A percentile compares a stretch with the other conserved stretches of the same genome.
Conservation (phyloP, 2,329 filamentous ascomycete species). For the Cladosporium sp. region DNA sequence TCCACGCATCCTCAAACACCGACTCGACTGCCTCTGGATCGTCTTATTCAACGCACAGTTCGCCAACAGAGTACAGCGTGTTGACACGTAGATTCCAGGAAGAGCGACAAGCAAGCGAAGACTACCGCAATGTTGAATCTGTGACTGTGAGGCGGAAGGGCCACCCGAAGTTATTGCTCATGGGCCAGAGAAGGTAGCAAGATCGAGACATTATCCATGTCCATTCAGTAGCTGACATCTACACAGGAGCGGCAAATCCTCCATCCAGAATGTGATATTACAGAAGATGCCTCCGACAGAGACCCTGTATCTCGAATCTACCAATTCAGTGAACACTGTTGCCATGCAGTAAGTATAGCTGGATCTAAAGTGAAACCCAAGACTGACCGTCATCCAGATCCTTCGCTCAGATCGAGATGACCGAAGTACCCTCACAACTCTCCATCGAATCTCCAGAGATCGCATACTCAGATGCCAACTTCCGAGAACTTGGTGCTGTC, state of each 20-base stretch:
- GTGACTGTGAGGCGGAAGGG: slow-evolving; percentile 25
- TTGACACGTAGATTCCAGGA: slow-evolving; percentile 28
- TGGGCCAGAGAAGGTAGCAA: slow-evolving; percentile 86
- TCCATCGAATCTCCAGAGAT: slow-evolving; percentile 87
- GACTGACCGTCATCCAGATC: slow-evolving; percentile 54
- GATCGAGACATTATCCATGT: slow-evolving; percentile 15
- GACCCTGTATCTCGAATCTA: slow-evolving; percentile 92
- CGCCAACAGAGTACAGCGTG: slow-evolving; percentile 24
- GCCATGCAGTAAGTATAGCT: slow-evolving; percentile 73
- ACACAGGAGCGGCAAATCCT: slow-evolving; percentile 89
- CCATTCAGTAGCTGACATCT: slow-evolving; percentile 10
- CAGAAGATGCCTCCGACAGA: slow-evolving; percentile 96
- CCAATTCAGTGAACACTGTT: slow-evolving; percentile 88
- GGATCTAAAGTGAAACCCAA: background rate
- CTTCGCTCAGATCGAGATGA: slow-evolving; percentile 98
- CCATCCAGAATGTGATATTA: slow-evolving; percentile 98
- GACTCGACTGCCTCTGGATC: slow-evolving; percentile 20
- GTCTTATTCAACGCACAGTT: slow-evolving; percentile 25
- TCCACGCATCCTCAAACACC: slow-evolving; percentile 12
- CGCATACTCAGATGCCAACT: slow-evolving; percentile 80
- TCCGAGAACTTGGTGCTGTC: slow-evolving; percentile 86
- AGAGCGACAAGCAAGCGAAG: slow-evolving; percentile 16
- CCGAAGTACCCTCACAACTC: slow-evolving; percentile 94
- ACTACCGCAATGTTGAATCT: slow-evolving; percentile 4
- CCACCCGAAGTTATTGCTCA: slow-evolving; percentile 74